phyloP scores from a whole-genome alignment of 2,329 filamentous ascomycete genomes.

The Scytalidium sp. region DNA sequence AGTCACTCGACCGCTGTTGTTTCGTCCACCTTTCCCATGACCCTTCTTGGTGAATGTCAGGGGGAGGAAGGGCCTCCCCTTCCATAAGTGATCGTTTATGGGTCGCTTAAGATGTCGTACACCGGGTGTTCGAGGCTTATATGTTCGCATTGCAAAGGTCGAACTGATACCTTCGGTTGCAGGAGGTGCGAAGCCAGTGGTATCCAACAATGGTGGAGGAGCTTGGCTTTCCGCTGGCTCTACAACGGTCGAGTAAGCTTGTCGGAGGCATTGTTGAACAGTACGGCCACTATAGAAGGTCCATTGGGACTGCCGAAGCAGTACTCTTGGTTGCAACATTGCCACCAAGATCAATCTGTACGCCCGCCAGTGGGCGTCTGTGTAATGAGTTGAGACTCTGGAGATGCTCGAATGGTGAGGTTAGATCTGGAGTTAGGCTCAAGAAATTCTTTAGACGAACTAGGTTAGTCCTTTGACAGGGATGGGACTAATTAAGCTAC shows the following conservation, averaged over 20 bases:
- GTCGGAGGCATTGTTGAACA: constrained; percentile 39
- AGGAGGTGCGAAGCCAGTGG: constrained; percentile 39
- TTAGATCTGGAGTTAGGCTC: background rate
- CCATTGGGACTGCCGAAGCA: constrained; percentile 39
- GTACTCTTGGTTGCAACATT: constrained; percentile 68
- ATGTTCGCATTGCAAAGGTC: constrained; percentile 63
- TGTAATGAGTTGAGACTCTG: background rate
- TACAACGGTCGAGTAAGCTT: constrained; percentile 49
- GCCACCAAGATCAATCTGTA: constrained; percentile 14
- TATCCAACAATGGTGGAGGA: constrained; percentile 32
- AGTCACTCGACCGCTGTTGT: constrained; percentile 80
- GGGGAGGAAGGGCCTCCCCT: constrained; percentile 76
- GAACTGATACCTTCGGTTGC: constrained; percentile 36
- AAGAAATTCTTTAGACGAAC: background rate
- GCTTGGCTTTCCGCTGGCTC: constrained; percentile 33
- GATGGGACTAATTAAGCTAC: background rate
- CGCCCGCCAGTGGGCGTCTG: background rate
- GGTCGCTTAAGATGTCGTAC: constrained; percentile 86
- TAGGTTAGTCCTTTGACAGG: background rate
- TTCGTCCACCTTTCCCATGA: constrained; percentile 87
- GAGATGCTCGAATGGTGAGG: background rate
- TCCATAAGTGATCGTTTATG: constrained; percentile 96
- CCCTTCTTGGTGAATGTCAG: constrained; percentile 93
- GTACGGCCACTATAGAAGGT: constrained; percentile 44
- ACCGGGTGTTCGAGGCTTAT: constrained; percentile 91